These are phyloP conservation scores for Blastobotrys attinorum DNA, from an alignment of 805 yeast genomes.

Conservation along the genomic window DNA sequence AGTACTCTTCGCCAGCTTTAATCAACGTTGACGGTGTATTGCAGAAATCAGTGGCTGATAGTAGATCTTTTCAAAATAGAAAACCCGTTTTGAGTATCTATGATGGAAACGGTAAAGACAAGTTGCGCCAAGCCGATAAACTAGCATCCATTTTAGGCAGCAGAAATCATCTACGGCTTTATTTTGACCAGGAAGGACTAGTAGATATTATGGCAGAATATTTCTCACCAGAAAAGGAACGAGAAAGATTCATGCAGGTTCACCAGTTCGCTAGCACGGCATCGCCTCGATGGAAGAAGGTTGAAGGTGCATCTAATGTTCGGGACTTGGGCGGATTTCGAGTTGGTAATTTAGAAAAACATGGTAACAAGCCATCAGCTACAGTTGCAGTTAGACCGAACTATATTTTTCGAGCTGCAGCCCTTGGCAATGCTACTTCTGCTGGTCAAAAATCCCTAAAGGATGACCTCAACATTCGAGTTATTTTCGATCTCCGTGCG, in stretches of 20 bases:
- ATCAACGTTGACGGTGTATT: not conserved
- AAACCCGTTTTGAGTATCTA: not conserved
- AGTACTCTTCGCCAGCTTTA: no score
- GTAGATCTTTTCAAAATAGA: not conserved
- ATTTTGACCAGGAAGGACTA: conserved; percentile 47
- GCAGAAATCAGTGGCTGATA: not conserved
- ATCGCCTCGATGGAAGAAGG: conserved; percentile 46
- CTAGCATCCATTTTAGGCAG: not conserved
- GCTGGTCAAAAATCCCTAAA: conserved; percentile 37
- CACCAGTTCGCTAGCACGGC: no score
- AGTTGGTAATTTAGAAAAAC: no score
- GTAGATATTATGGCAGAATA: conserved; percentile 39
- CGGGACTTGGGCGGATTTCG: conserved; percentile 77
- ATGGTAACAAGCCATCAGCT: conserved; percentile 19
- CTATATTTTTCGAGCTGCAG: conserved; percentile 56
- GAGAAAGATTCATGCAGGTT: conserved; percentile 40
- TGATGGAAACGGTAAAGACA: not conserved
- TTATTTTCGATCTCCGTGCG: conserved; percentile 63
- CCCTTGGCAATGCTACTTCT: conserved; percentile 43
- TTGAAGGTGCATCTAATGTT: conserved; percentile 65
- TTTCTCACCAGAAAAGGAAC: conserved; percentile 38
- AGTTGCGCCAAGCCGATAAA: not conserved
- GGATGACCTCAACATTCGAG: conserved; percentile 38
- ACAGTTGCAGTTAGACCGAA: conserved; percentile 39
- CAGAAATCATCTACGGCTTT: not conserved